Percentiles rank a stretch among this genome's conserved stretches.
These are phyloP conservation scores for Tolypocladium ovalisporum DNA, from an alignment of 2,329 filamentous ascomycete species.

Conservation along the genomic window DNA sequence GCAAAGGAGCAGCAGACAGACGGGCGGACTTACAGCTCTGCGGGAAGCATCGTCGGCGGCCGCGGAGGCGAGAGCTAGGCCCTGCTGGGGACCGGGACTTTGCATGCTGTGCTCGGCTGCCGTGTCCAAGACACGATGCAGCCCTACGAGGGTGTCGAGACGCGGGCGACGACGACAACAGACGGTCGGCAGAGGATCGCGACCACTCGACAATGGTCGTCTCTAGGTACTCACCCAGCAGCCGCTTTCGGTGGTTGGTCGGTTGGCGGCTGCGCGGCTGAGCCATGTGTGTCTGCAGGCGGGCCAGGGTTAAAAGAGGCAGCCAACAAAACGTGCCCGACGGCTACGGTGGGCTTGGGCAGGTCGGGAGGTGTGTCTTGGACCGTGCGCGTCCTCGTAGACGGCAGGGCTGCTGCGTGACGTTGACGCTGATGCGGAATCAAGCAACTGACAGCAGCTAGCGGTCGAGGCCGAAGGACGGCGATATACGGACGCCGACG, in stretches of 20 bases:
- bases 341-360: too few species aligned
- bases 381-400: too few species aligned
- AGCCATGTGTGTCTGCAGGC: not conserved
- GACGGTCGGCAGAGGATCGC: not conserved
- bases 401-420: too few species aligned
- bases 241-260: not conserved
- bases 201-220: not conserved
- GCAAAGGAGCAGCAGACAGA: not conserved
- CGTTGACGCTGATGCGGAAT: too few species aligned
- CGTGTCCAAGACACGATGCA: not conserved
- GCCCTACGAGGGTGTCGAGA: not conserved
- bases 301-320: too few species aligned
- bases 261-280: not conserved
- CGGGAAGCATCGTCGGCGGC: constrained; percentile 23
- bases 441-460: too few species aligned
- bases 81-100: not conserved
- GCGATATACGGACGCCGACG: not conserved
- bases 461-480: not conserved
- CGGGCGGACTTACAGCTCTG: constrained; percentile 22
- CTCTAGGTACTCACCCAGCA: not conserved
- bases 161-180: not conserved
- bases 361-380: too few species aligned
- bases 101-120: not conserved
- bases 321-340: too few species aligned
- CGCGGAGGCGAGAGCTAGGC: constrained; percentile 12